Percentiles rank a stretch among this genome's conserved stretches.
Evolutionary conservation across 257 asterid genomes (phyloP).

Genomic region (Verbena officinalis): DNA sequence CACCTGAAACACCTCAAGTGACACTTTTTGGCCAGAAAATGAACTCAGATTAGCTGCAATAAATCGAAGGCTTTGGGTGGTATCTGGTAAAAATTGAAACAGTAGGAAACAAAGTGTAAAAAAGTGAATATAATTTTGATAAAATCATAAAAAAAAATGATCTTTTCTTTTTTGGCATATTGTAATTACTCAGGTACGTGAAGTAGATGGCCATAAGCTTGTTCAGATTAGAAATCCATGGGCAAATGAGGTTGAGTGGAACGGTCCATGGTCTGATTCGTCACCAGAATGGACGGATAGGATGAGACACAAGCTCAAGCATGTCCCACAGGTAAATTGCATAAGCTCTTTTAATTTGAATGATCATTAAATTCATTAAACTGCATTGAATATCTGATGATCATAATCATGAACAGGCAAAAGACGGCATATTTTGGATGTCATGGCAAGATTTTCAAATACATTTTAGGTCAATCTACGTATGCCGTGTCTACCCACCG

Average conservation of each 20-base stretch:
- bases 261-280: slow-evolving; percentile 98
- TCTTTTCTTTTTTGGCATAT: neutral
- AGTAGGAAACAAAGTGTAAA: no score
- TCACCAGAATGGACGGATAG: slow-evolving; percentile 99
- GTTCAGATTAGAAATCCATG: slow-evolving; percentile 99
- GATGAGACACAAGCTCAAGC: slow-evolving; percentile 98
- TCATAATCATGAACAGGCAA: slow-evolving; percentile 59
- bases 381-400: neutral
- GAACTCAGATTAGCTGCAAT: no score
- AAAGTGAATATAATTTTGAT: no score
- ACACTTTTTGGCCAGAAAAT: no score
- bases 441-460: slow-evolving; percentile 99
- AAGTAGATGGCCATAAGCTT: slow-evolving; percentile 87
- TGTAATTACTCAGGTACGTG: slow-evolving; percentile 64
- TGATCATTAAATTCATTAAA: neutral
- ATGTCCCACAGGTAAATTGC: slow-evolving; percentile 69
- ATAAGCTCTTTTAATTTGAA: slow-evolving; percentile 4
- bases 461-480: slow-evolving; percentile 95
- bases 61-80: no score
- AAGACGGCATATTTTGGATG: slow-evolving; percentile 99
- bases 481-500: slow-evolving; percentile 97
- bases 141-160: no score
- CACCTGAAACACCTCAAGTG: no score
- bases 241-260: slow-evolving; percentile 99
- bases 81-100: no score